Conservation (phyloP, 805 yeast species). For the Phaffomyces antillensis region DNA sequence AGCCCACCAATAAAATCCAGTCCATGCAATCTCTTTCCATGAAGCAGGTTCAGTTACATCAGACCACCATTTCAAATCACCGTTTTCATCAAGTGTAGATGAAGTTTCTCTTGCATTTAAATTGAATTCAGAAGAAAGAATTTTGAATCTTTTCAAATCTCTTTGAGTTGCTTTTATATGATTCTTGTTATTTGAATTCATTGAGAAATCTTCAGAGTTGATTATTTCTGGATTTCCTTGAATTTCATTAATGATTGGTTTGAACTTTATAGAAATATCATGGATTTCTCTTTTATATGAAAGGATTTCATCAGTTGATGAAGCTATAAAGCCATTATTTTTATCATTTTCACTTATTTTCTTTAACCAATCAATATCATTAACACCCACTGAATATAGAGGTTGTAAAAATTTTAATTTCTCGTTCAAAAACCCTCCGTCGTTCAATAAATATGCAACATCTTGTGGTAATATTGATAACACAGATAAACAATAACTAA, state of each 20-base stretch:
- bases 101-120: background rate
- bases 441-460: conserved; percentile 29
- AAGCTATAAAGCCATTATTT: conserved; percentile 41
- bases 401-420: conserved; percentile 34
- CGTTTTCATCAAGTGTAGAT: conserved; percentile 7
- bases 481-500: conserved; percentile 51
- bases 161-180: conserved; percentile 27
- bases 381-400: conserved; percentile 55
- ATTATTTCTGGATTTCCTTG: conserved; percentile 8
- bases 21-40: conserved; percentile 55
- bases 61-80: conserved; percentile 35
- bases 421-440: conserved; percentile 17
- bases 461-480: conserved; percentile 61
- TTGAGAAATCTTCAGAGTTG: conserved; percentile 3
- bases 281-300: conserved; percentile 45
- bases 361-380: conserved; percentile 40
- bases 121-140: conserved; percentile 20
- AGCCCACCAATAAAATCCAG: conserved; percentile 83
- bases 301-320: conserved; percentile 61
- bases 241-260: background rate
- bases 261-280: conserved; percentile 34
- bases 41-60: conserved; percentile 41
- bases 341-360: conserved; percentile 4
- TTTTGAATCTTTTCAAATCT: conserved; percentile 30
- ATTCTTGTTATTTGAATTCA: background rate